Conservation (phyloP, 2,329 filamentous ascomycete species). For the Curvularia spicifera region DNA sequence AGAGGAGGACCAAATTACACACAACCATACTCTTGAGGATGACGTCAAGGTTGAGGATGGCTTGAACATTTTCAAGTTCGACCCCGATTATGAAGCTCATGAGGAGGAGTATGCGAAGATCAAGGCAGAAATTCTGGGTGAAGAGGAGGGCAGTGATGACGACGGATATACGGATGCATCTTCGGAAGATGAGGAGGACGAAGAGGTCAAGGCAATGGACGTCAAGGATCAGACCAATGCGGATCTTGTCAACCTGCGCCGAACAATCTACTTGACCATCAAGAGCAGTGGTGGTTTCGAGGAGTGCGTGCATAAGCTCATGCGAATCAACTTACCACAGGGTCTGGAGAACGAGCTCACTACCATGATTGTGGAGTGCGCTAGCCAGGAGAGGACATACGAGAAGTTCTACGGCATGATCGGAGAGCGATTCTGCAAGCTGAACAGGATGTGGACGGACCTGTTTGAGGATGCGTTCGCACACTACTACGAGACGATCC, state of each 20-base stretch:
- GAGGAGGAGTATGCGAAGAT: conserved; percentile 89
- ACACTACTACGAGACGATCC: conserved; percentile 96
- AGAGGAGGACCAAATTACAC: conserved; percentile 97
- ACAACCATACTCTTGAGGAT: conserved; percentile 75
- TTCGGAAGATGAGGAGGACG: conserved; percentile 74
- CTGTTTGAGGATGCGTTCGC: conserved; percentile 89
- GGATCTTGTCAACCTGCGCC: conserved; percentile 88
- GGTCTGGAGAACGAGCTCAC: conserved; percentile 90
- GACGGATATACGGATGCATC: conserved; percentile 68
- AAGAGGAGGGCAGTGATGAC: conserved; percentile 74
- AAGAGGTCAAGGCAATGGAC: conserved; percentile 83
- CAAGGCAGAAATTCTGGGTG: conserved; percentile 91
- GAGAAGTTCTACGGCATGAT: conserved; percentile 97
- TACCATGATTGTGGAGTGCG: conserved; percentile 97
- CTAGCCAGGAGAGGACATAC: conserved; percentile 94
- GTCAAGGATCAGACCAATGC: conserved; percentile 98
- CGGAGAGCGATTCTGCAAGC: conserved; percentile 91
- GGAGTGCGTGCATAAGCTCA: conserved; percentile 95
- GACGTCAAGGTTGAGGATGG: conserved; percentile 83
- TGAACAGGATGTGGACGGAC: conserved; percentile 93
- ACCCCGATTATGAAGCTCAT: conserved; percentile 86
- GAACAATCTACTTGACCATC: conserved; percentile 96
- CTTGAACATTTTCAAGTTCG: conserved; percentile 95
- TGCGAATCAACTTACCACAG: conserved; percentile 81
- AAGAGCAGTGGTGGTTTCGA: conserved; percentile 97